Percentiles rank a stretch among this genome's conserved stretches.
phyloP scores from a whole-genome alignment of 495 filamentous ascomycete genomes.

The Aspergillus hancockii region DNA sequence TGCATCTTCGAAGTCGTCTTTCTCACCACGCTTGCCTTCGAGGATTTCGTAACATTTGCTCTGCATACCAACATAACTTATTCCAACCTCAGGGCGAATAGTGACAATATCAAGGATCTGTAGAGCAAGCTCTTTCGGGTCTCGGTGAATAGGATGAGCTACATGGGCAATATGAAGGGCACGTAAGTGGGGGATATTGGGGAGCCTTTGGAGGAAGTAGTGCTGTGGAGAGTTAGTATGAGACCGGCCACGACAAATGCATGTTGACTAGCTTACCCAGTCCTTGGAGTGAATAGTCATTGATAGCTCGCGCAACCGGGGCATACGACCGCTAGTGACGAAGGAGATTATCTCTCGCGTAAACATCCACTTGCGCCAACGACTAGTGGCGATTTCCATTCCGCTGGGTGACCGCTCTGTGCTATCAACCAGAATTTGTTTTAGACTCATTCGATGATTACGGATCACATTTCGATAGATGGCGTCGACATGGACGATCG shows the following conservation, averaged over 20 bases:
- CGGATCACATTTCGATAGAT: constrained; percentile 76
- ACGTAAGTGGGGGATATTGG: constrained; percentile 71
- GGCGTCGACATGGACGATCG: constrained; percentile 65
- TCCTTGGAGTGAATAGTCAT: constrained; percentile 79
- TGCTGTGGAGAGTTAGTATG: constrained; percentile 56
- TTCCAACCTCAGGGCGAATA: constrained; percentile 78
- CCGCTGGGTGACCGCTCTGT: constrained; percentile 49
- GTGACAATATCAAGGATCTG: constrained; percentile 85
- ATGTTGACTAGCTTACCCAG: constrained; percentile 65
- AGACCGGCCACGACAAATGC: not conserved
- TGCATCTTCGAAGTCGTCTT: constrained; percentile 35
- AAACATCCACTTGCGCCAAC: constrained; percentile 77
- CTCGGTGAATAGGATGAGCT: constrained; percentile 58
- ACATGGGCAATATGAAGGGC: constrained; percentile 80
- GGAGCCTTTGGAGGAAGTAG: constrained; percentile 81
- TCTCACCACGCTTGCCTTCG: constrained; percentile 60
- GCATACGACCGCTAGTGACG: constrained; percentile 83
- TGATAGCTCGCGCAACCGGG: constrained; percentile 70
- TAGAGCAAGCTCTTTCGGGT: constrained; percentile 72
- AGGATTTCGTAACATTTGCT: constrained; percentile 88
- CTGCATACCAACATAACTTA: constrained; percentile 81
- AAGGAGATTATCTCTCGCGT: constrained; percentile 72
- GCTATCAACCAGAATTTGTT: constrained; percentile 78
- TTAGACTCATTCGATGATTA: constrained; percentile 71
- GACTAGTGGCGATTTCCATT: constrained; percentile 31